Conservation (phyloP, 495 filamentous ascomycete species). For the Lepidopterella palustris region DNA sequence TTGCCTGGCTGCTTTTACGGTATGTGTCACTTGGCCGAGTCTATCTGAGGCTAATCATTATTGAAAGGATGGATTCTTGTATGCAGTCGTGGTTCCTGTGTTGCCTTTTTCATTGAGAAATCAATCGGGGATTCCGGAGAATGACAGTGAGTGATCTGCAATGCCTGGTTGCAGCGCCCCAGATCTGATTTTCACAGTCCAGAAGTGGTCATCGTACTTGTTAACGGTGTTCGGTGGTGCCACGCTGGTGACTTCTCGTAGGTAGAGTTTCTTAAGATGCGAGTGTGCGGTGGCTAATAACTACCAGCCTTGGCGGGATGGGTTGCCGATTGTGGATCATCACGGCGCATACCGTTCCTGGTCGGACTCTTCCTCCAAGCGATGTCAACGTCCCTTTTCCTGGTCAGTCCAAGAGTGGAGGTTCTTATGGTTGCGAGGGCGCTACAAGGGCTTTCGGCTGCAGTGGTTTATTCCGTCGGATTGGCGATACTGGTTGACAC, state of each 20-base stretch:
- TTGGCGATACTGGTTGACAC: slow-evolving; percentile 26
- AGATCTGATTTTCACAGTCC: not conserved
- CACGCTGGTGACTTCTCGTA: slow-evolving; percentile 1
- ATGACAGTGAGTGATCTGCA: not conserved
- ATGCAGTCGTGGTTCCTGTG: slow-evolving; percentile 5
- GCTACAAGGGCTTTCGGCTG: slow-evolving; percentile 27
- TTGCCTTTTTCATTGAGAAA: slow-evolving; percentile 2
- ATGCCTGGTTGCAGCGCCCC: not conserved
- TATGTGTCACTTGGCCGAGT: too few species aligned
- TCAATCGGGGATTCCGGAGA: slow-evolving; percentile 2
- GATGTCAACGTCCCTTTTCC: not conserved
- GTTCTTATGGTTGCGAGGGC: slow-evolving; percentile 23
- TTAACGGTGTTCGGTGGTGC: slow-evolving; percentile 1
- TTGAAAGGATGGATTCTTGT: too few species aligned
- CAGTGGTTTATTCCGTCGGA: slow-evolving; percentile 24
- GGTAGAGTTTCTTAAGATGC: not conserved
- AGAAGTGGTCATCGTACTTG: slow-evolving; percentile 6
- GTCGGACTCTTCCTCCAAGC: slow-evolving; percentile 4
- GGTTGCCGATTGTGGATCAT: not conserved
- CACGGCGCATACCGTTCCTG: slow-evolving; percentile 4
- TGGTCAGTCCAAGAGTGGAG: not conserved
- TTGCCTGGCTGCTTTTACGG: too few species aligned
- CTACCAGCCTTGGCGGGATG: slow-evolving; percentile 6
- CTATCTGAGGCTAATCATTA: too few species aligned
- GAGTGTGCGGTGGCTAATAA: not conserved